Base-by-base conservation (phyloP, 371 early-diverging fungal species). In the Circinella minor region DNA sequence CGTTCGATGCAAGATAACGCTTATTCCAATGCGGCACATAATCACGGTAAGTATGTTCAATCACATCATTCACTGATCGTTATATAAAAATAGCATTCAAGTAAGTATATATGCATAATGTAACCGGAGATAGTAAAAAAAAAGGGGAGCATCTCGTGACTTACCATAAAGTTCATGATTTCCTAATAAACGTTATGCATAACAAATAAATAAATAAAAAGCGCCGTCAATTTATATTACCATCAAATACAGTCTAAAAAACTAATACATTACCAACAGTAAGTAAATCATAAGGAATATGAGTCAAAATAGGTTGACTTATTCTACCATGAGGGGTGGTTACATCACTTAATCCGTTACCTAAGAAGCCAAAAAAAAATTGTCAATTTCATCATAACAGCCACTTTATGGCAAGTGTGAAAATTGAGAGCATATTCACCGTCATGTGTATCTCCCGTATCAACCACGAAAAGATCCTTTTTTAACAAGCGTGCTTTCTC, bases 141-240 rank as follows among this genome's bases (percentile, higher is more conserved):
- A 8, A 51, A 13, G n/a, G 15, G 17, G 27, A 1, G 27, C 2
- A n/a, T n/a, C 51, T 34, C 1, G 27, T 57, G 57, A 57, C 57
- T 57, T 74, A 74, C 75, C 66, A 69, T 89, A 87, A 18, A 89
- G 68, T 67, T 86, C 89, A 72, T 89, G 87, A 73, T 89, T 89
- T 47, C 88, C 88, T 71, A 72, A 66, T 9, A 67, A 43, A 11
- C 3, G 18, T 8, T 18, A 6, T 34, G 10, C n/a, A 39, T 65
- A 6, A 63, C 48, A 49, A 20, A 43, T 47, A 27, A 27, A 27
- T 27, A 27, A 27, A 27, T 27, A 43, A 43, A 39, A 43, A 43
- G 15, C 15, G 54, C 54, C 54, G 6, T n/a, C 6, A 6, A 54
- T n/a, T 54, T 18, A 54, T 27, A 27, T 27, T 27, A 15, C n/a